These are phyloP conservation scores for Davidsoniella eucalypti DNA, from an alignment of 2,329 filamentous ascomycete species.

Conservation along the genomic window DNA sequence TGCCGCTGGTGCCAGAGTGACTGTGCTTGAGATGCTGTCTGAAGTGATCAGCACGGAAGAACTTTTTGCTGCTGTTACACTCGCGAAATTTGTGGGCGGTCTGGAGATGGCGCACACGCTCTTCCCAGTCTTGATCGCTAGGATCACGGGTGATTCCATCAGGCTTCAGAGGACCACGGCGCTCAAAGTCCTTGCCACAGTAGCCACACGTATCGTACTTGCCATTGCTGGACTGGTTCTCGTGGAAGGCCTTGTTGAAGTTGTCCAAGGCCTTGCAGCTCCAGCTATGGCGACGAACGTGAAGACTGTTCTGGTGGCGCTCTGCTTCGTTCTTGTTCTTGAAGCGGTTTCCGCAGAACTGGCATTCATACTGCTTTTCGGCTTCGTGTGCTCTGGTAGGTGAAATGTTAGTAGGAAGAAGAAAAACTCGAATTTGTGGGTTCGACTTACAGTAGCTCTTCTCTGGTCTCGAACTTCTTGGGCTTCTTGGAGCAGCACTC, in stretches of 20 bases:
- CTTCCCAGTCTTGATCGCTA: constrained; percentile 78
- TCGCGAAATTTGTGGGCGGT: constrained; percentile 92
- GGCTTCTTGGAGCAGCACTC: constrained; percentile 96
- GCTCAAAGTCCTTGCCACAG: constrained; percentile 76
- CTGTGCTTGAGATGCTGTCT: constrained; percentile 96
- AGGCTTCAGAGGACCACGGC: constrained; percentile 20
- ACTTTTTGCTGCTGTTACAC: constrained; percentile 97
- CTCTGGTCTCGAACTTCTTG: constrained; percentile 76
- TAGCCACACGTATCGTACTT: constrained; percentile 78
- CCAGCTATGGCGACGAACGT: constrained; percentile 87
- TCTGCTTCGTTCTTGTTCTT: constrained; percentile 99
- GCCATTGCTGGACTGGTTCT: constrained; percentile 50
- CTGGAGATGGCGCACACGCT: constrained; percentile 71
- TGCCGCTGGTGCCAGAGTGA: constrained; percentile 86
- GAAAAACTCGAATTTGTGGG: background rate
- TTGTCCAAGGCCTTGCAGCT: constrained; percentile 75
- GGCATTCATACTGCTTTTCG: constrained; percentile 92
- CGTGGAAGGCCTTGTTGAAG: constrained; percentile 72
- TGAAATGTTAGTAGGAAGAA: constrained; percentile 14
- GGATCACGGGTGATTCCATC: constrained; percentile 27
- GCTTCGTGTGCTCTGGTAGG: constrained; percentile 59
- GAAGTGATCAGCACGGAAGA: constrained; percentile 94
- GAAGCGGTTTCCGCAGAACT: constrained; percentile 85
- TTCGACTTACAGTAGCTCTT: constrained; percentile 60
- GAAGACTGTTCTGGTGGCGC: constrained; percentile 86